These are phyloP conservation scores for Brasenia schreberi DNA, from an alignment of 164 flowering plant genomes.

Conservation along the genomic window DNA sequence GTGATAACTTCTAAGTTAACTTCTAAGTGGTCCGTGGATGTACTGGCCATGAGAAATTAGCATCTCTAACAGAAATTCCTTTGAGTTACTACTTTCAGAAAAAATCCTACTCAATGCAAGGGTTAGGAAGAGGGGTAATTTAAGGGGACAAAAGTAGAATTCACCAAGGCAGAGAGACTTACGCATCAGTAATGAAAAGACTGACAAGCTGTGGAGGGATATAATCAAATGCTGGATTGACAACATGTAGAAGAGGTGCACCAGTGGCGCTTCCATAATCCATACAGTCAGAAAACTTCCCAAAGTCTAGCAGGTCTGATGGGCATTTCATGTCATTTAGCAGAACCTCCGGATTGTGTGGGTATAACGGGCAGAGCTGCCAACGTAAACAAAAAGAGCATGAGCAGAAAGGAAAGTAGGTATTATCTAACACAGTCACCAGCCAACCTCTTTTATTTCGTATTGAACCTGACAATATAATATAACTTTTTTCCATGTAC, in stretches of 20 bases:
- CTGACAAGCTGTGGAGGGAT: slow-evolving; percentile 98
- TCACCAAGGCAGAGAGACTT: slow-evolving; percentile 20
- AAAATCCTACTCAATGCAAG: too few relatives aligned
- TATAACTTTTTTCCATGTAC: not conserved
- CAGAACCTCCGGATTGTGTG: slow-evolving; percentile 93
- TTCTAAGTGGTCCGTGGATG: too few relatives aligned
- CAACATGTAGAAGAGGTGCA: slow-evolving; percentile 81
- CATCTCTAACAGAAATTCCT: too few relatives aligned
- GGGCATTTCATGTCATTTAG: slow-evolving; percentile 94
- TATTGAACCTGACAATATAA: not conserved
- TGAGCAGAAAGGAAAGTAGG: not conserved
- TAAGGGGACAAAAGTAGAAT: too few relatives aligned
- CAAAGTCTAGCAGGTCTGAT: slow-evolving; percentile 91
- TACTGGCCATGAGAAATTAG: too few relatives aligned
- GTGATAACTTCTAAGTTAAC: too few relatives aligned
- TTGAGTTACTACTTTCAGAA: too few relatives aligned
- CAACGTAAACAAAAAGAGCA: slow-evolving; percentile 6
- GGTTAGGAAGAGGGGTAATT: too few relatives aligned
- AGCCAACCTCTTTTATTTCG: not conserved
- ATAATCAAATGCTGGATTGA: slow-evolving; percentile 95
- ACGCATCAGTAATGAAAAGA: slow-evolving; percentile 95
- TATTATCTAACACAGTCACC: not conserved
- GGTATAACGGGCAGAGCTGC: slow-evolving; percentile 95
- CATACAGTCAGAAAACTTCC: slow-evolving; percentile 95
- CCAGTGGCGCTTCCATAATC: slow-evolving; percentile 71